Evolutionary conservation across 2,329 filamentous ascomycete genomes (phyloP).

Genomic region (Penicillium thymicola): DNA sequence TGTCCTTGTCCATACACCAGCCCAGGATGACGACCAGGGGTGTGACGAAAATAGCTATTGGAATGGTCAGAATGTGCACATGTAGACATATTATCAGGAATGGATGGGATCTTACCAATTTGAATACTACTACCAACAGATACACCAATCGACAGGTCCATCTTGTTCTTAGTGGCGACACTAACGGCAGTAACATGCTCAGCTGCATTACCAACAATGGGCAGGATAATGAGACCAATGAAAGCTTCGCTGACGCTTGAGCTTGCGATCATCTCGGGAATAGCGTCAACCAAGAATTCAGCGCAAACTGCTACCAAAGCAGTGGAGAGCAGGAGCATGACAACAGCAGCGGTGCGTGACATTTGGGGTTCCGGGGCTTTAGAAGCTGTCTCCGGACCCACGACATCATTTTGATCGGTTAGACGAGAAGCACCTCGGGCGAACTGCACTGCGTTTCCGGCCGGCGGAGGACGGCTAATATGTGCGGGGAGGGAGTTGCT

Average conservation of each 20-base stretch:
- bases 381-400: constrained; percentile 8
- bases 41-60: constrained; percentile 67
- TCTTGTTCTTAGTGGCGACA: constrained; percentile 79
- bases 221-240: constrained; percentile 74
- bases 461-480: constrained; percentile 24
- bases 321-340: constrained; percentile 55
- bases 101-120: constrained; percentile 46
- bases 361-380: constrained; percentile 36
- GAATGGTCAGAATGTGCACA: constrained; percentile 5
- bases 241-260: constrained; percentile 68
- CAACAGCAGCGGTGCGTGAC: constrained; percentile 56
- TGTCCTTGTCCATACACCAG: constrained; percentile 71
- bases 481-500: constrained; percentile 33
- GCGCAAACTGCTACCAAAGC: constrained; percentile 59
- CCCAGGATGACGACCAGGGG: constrained; percentile 71
- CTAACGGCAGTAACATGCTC: constrained; percentile 79
- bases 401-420: constrained; percentile 15
- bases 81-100: background rate
- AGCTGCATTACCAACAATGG: constrained; percentile 79
- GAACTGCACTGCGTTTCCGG: constrained; percentile 35
- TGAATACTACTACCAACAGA: constrained; percentile 78
- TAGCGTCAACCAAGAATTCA: constrained; percentile 73
- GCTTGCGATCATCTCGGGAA: constrained; percentile 62
- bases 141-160: constrained; percentile 78
- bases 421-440: constrained; percentile 33